Evolutionary conservation across 208 protist genomes (phyloP), one percentile per base, ranked within the genome.

Genomic region (Wallacemonas rigidus): DNA sequence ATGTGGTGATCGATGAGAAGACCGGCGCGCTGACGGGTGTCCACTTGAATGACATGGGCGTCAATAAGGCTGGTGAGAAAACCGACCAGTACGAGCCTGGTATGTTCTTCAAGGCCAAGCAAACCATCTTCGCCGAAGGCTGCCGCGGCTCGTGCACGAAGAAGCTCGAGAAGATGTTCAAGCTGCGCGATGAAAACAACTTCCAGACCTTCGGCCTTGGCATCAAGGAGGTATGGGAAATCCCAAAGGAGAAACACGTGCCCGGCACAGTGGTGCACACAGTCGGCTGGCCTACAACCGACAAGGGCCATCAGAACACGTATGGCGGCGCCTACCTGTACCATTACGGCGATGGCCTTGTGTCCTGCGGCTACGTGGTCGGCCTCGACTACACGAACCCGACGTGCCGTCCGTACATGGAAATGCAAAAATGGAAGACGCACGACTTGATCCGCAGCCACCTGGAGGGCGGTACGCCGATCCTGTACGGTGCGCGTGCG

Each of bases 301-400:
- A 88, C 71, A 91, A 91, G 77, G 88, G 88, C 0, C 87, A 95
- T 58, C 12, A 88, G 9, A 85, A 92, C 62, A 98, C 98, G 2
- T 99, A 98, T 78, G 98, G 98, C 63, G 98, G 98, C 8, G 95
- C 96, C 39, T 99, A 98, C 69, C 75, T 99, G 38, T 99, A 99
- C 79, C 98, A 99, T 82, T 88, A 97, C 64, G 91, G 98, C 38
- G 83, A 96, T 67, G 85, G 91, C 44, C 73, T 95, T 14, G 78
- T 99, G 5, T 84, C 91, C 9, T 87, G 98, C 64, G 98, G 98
- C 53, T 97, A 97, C 67, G 98, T 99, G 15, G 82, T 98, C n/a
- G 98, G 97, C 26, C 86, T 99, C 6, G 98, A 99, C 79, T 99
- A 99, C 80, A 74, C 60, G 14, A 99, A 99, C 79, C 97, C 98